A percentile compares a stretch with the other conserved stretches of the same genome.
phyloP scores from a whole-genome alignment of 2,329 filamentous ascomycete species.

The Chalara sp. region DNA sequence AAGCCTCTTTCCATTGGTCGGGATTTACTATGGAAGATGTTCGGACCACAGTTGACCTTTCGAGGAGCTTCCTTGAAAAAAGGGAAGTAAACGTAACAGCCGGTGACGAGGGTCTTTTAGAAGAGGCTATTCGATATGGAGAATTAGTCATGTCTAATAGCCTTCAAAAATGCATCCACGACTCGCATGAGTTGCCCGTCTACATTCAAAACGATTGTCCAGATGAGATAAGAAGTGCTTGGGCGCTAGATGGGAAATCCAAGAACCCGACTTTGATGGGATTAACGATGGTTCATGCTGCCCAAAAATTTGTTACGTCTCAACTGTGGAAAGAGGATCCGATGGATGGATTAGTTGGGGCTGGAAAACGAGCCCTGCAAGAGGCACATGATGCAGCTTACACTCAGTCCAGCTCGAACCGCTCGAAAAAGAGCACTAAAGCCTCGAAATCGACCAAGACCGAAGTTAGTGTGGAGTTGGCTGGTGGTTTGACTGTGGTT shows the following conservation, averaged over 20 bases:
- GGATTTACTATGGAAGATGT: slow-evolving; percentile 65
- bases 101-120: slow-evolving; percentile 55
- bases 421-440: not conserved
- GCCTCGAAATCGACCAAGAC: slow-evolving; percentile 7
- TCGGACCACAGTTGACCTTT: slow-evolving; percentile 54
- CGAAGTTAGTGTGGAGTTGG: slow-evolving; percentile 10
- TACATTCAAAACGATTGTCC: slow-evolving; percentile 61
- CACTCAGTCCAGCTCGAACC: slow-evolving; percentile 1
- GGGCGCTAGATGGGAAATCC: slow-evolving; percentile 54
- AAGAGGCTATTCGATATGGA: slow-evolving; percentile 59
- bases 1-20: slow-evolving; percentile 78
- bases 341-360: slow-evolving; percentile 10
- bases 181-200: slow-evolving; percentile 71
- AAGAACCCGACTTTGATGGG: slow-evolving; percentile 46
- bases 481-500: slow-evolving; percentile 16
- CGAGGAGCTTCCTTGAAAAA: slow-evolving; percentile 59
- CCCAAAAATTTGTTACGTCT: slow-evolving; percentile 46
- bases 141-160: slow-evolving; percentile 50
- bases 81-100: slow-evolving; percentile 49
- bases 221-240: slow-evolving; percentile 48
- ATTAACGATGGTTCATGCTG: slow-evolving; percentile 41
- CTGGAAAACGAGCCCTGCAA: slow-evolving; percentile 19
- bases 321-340: slow-evolving; percentile 15
- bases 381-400: not conserved
- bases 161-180: slow-evolving; percentile 61